Evolutionary conservation across 352 stramenopile species (phyloP).

Genomic region (Blastocystis sp.): DNA sequence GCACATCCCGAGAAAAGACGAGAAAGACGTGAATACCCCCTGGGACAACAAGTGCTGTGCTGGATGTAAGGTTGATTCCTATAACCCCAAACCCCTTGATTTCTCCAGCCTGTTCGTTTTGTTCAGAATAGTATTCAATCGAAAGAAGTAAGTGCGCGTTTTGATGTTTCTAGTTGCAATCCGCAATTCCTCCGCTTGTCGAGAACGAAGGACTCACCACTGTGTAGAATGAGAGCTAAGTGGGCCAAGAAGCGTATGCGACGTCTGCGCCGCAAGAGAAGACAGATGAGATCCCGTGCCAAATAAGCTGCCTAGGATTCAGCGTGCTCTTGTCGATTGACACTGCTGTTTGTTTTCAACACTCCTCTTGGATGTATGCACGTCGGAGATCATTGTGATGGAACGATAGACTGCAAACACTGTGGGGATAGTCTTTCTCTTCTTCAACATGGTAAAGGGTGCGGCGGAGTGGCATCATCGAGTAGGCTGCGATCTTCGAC

Average conservation of each 20-base stretch:
- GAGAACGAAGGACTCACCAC: slow-evolving; percentile 15
- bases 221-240: slow-evolving; percentile 69
- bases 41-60: background rate
- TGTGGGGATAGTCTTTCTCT: background rate
- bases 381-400: background rate
- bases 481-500: slow-evolving; percentile 65
- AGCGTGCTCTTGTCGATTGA: slow-evolving; percentile 34
- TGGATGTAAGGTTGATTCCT: background rate
- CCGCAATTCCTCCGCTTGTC: too few species aligned
- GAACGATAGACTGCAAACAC: background rate
- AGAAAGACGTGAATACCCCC: background rate
- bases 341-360: slow-evolving; percentile 44
- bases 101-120: slow-evolving; percentile 32
- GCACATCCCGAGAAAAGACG: too few species aligned
- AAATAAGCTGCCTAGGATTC: slow-evolving; percentile 58
- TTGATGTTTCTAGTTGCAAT: background rate
- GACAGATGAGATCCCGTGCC: slow-evolving; percentile 67
- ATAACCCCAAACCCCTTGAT: background rate
- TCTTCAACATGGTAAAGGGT: background rate
- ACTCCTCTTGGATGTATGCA: background rate
- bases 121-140: slow-evolving; percentile 61
- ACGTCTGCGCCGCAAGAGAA: slow-evolving; percentile 68
- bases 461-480: background rate
- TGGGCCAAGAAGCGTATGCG: slow-evolving; percentile 68
- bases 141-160: slow-evolving; percentile 13